These are phyloP conservation scores for Neofusicoccum kwambonambiense DNA, from an alignment of 2,329 filamentous ascomycete genomes.

Conservation along the genomic window DNA sequence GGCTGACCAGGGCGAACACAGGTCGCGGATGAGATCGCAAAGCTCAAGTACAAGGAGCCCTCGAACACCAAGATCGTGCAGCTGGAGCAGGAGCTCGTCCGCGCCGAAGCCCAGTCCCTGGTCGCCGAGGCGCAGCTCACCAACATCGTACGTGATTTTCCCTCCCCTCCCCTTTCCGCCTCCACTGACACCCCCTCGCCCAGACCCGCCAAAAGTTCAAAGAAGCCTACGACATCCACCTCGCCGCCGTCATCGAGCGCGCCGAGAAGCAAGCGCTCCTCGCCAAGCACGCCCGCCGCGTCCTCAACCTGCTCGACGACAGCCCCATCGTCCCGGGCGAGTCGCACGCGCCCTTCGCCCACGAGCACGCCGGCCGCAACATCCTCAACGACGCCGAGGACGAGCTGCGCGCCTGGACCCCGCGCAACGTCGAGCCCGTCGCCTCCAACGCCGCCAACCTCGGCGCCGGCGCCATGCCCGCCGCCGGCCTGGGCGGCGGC, in stretches of 20 bases:
- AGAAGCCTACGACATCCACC: slow-evolving; percentile 86
- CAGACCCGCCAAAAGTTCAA: slow-evolving; percentile 95
- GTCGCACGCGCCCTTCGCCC: slow-evolving; percentile 64
- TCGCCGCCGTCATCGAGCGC: slow-evolving; percentile 88
- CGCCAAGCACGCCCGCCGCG: slow-evolving; percentile 81
- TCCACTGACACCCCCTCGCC: not conserved
- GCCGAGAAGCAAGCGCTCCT: slow-evolving; percentile 96
- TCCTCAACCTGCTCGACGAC: slow-evolving; percentile 85
- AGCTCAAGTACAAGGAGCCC: slow-evolving; percentile 88
- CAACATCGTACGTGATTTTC: slow-evolving; percentile 69
- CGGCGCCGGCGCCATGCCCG: slow-evolving; percentile 48
- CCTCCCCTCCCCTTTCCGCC: slow-evolving; percentile 5
- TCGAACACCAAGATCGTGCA: slow-evolving; percentile 76
- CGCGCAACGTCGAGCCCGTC: slow-evolving; percentile 54
- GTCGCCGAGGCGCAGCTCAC: slow-evolving; percentile 96
- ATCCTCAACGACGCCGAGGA: slow-evolving; percentile 91
- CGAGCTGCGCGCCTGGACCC: slow-evolving; percentile 74
- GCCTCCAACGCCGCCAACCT: slow-evolving; percentile 44
- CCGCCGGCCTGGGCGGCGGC: not conserved
- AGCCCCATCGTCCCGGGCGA: slow-evolving; percentile 87
- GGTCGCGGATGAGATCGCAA: slow-evolving; percentile 88
- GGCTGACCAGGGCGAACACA: slow-evolving; percentile 22
- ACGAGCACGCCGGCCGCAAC: slow-evolving; percentile 66
- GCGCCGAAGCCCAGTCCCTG: slow-evolving; percentile 91
- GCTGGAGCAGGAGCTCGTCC: slow-evolving; percentile 92